phyloP scores from a whole-genome alignment of 768 basidiomycete genomes.

The Termitomyces sp. region DNA sequence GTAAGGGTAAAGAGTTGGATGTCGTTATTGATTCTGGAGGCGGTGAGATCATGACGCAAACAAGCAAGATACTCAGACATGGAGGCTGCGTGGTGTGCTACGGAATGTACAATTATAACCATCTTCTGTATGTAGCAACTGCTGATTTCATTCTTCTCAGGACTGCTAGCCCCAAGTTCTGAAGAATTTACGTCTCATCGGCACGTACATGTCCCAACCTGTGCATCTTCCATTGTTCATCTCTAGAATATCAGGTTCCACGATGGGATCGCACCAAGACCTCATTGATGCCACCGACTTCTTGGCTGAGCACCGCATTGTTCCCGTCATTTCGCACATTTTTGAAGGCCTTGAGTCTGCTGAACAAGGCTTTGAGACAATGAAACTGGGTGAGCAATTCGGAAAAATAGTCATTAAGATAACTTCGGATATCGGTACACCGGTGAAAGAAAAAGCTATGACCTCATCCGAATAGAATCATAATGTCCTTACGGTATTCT shows the following conservation, averaged over 20 bases:
- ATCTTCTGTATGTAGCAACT: not conserved
- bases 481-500: not conserved
- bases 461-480: not conserved
- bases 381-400: constrained; percentile 63
- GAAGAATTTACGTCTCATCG: constrained; percentile 67
- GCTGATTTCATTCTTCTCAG: constrained; percentile 24
- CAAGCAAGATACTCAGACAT: constrained; percentile 42
- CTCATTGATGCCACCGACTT: constrained; percentile 68
- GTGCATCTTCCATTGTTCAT: not conserved
- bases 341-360: constrained; percentile 58
- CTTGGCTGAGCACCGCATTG: constrained; percentile 56
- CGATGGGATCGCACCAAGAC: constrained; percentile 79
- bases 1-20: constrained; percentile 36
- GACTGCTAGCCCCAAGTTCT: constrained; percentile 62
- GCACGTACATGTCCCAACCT: constrained; percentile 28
- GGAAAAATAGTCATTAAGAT: constrained; percentile 71
- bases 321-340: constrained; percentile 66
- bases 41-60: constrained; percentile 52
- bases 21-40: constrained; percentile 68
- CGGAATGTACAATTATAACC: constrained; percentile 46
- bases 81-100: constrained; percentile 61
- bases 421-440: not conserved
- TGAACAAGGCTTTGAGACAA: constrained; percentile 65
- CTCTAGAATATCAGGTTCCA: constrained; percentile 48
- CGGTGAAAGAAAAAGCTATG: constrained; percentile 8